Conservation (phyloP, 495 filamentous ascomycete species). For the Podospora didyma region DNA sequence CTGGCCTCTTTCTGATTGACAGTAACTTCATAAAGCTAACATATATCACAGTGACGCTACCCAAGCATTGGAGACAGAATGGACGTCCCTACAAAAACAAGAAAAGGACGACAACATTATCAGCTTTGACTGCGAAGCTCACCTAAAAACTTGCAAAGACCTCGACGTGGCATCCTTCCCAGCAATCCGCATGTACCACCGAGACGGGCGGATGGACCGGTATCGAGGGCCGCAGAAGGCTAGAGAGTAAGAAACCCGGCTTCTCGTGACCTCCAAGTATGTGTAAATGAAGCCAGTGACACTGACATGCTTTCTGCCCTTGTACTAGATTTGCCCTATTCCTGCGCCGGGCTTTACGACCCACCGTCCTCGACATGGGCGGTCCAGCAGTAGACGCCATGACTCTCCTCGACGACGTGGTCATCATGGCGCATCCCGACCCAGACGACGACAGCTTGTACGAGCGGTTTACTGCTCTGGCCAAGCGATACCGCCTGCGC, state of each 20-base stretch:
- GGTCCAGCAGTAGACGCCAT: slow-evolving; percentile 13
- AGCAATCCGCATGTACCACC: slow-evolving; percentile 31
- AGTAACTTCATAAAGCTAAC: not conserved
- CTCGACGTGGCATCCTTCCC: slow-evolving; percentile 32
- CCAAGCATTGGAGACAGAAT: slow-evolving; percentile 19
- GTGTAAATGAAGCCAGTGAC: no score
- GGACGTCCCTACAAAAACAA: slow-evolving; percentile 12
- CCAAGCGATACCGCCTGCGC: slow-evolving; percentile 20
- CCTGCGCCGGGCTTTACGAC: slow-evolving; percentile 20
- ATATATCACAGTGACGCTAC: slow-evolving; percentile 6
- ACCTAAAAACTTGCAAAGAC: slow-evolving; percentile 21
- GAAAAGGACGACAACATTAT: slow-evolving; percentile 21
- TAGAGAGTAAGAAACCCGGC: slow-evolving; percentile 18
- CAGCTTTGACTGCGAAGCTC: slow-evolving; percentile 32
- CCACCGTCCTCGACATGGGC: slow-evolving; percentile 23
- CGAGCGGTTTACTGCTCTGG: slow-evolving; percentile 21
- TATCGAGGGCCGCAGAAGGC: slow-evolving; percentile 25
- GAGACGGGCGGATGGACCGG: slow-evolving; percentile 20
- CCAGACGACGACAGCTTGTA: slow-evolving; percentile 17
- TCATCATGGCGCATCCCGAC: slow-evolving; percentile 13
- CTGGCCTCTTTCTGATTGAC: not conserved
- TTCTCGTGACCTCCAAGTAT: no score
- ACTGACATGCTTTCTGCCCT: no score
- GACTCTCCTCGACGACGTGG: slow-evolving; percentile 13
- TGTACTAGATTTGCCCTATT: slow-evolving; percentile 23